Evolutionary conservation across 192 early-diverging fungal species (phyloP).

Genomic region (Coemansia sp.): DNA sequence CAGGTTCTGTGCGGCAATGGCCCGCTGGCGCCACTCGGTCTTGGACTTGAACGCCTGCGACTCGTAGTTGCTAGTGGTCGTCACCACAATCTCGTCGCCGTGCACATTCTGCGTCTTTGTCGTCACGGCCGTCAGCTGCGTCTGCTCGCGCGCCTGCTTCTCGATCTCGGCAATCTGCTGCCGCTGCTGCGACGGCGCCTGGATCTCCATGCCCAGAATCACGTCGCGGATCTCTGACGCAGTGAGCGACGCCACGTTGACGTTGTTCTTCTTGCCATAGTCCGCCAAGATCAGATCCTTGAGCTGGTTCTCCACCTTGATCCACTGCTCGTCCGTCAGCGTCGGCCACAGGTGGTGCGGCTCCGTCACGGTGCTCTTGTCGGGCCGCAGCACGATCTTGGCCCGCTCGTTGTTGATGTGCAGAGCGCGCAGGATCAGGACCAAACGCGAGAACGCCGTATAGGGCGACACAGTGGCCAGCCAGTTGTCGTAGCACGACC

Average conservation of each 20-base stretch:
- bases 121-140: conserved; percentile 91
- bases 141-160: conserved; percentile 90
- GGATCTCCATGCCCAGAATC: conserved; percentile 99
- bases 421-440: conserved; percentile 92
- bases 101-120: conserved; percentile 96
- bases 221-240: conserved; percentile 97
- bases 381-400: conserved; percentile 93
- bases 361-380: conserved; percentile 89
- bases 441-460: conserved; percentile 96
- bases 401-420: conserved; percentile 98
- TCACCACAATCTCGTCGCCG: conserved; percentile 98
- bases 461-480: conserved; percentile 90
- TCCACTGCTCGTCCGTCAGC: conserved; percentile 95
- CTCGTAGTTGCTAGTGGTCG: conserved; percentile 95
- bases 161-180: conserved; percentile 98
- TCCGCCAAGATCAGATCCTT: conserved; percentile 98
- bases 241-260: conserved; percentile 95
- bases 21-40: conserved; percentile 97
- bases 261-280: conserved; percentile 99
- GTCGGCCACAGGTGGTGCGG: conserved; percentile 98
- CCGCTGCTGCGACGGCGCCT: conserved; percentile 91
- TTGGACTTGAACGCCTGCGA: conserved; percentile 97
- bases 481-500: conserved; percentile 96
- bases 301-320: conserved; percentile 87
- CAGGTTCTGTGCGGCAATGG: conserved; percentile 95